Evolutionary conservation across 768 basidiomycete genomes (phyloP), one percentile per base, ranked within the genome.

Genomic region (Tulasnella sp.): DNA sequence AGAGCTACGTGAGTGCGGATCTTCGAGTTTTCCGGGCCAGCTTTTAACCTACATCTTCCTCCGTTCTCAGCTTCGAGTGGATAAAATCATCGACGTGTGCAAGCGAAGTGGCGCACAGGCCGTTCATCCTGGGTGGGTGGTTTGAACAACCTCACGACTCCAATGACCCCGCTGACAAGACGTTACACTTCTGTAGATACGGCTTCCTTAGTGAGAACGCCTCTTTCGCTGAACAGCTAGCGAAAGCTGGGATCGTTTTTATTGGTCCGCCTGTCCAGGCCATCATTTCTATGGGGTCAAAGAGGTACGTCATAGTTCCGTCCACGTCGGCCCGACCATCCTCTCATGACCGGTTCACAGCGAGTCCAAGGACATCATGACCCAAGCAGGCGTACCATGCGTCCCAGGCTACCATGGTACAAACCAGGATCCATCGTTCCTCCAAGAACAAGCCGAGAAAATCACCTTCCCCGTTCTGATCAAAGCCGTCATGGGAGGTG

Each of bases 291-390:
- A 98, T 97, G 96, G 96, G 96, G 1, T 96, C 93, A 0, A 97
- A 98, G 86, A 94, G 94, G 92, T 93, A 38, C 6, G 84, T 19
- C 39, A 19, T 25, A n/a, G 25, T 40, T 1, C 34, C 64, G 14
- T 22, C 31, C 31, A 39, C 29, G 31, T 25, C 31, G n/a, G 19
- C n/a, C 36, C 22, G 34, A 36, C 14, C 68, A 1, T n/a, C 29
- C 5, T 38, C 72, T 39, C 11, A 71, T 17, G n/a, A 12, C n/a
- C 11, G 7, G 5, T n/a, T 22, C 8, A n/a, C 76, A 93, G 94
- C 76, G 94, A 96, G 85, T 96, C 94, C 49, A 98, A 98, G 85
- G 95, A 93, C 77, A 97, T 97, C 80, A 96, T 97, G 95, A 87
- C 88, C 22, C 86, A 91, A 79, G 96, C 96, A 76, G 90, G 91